These are phyloP conservation scores for Apophysomyces trapeziformis DNA, from an alignment of 371 early-diverging fungal genomes.

Conservation along the genomic window DNA sequence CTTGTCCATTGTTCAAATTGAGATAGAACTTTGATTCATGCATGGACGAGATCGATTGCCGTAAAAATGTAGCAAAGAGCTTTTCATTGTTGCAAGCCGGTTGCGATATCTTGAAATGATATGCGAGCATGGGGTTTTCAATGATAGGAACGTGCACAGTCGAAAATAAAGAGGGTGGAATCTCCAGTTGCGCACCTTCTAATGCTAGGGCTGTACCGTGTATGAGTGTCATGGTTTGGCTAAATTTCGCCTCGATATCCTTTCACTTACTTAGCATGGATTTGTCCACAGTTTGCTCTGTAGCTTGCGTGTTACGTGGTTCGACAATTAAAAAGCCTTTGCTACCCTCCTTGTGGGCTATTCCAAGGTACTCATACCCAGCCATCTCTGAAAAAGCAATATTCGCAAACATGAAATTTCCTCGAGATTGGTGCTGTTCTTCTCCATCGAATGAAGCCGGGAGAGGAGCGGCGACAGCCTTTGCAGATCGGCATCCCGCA, in stretches of 20 bases:
- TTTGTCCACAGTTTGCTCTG: conserved; percentile 39
- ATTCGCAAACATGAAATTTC: conserved; percentile 50
- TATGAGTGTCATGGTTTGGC: not conserved
- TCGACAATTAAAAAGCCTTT: conserved; percentile 61
- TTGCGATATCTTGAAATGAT: conserved; percentile 56
- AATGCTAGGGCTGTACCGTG: conserved; percentile 35
- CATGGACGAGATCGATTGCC: conserved; percentile 74
- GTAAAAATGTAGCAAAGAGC: conserved; percentile 59
- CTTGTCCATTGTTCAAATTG: conserved; percentile 37
- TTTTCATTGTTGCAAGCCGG: conserved; percentile 44
- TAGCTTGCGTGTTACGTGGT: conserved; percentile 40
- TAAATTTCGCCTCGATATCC: not conserved
- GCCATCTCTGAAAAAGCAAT: conserved; percentile 47
- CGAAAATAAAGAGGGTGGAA: conserved; percentile 48
- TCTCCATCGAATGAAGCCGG: conserved; percentile 54
- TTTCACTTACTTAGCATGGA: conserved; percentile 47
- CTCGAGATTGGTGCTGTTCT: conserved; percentile 39
- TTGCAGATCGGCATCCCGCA: conserved; percentile 31
- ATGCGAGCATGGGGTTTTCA: conserved; percentile 65
- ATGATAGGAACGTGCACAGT: conserved; percentile 60
- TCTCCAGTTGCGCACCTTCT: conserved; percentile 39
- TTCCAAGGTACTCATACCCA: conserved; percentile 46
- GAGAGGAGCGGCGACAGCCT: conserved; percentile 34
- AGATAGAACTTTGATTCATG: conserved; percentile 77
- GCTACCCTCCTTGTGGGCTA: conserved; percentile 33